A percentile compares a stretch with the other conserved stretches of the same genome.
Evolutionary conservation across 768 basidiomycete genomes (phyloP).

Genomic region (Trametes gibbosa): DNA sequence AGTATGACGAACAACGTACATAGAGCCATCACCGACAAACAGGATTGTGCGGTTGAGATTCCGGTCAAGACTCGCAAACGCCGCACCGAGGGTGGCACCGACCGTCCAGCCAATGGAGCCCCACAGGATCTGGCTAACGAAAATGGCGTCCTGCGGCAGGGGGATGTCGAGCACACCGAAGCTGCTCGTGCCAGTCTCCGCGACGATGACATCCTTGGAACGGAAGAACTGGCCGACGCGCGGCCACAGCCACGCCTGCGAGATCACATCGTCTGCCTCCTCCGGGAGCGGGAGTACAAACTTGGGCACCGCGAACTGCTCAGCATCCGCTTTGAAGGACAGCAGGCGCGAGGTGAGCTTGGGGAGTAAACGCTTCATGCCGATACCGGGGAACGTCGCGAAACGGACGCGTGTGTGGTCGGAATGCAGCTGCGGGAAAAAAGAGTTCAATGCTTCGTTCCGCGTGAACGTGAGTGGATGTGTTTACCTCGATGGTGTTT

Average conservation of each 20-base stretch:
- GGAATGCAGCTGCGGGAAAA: constrained; percentile 56
- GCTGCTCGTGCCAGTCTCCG: constrained; percentile 88
- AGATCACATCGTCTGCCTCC: constrained; percentile 54
- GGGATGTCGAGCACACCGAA: constrained; percentile 85
- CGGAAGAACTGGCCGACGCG: constrained; percentile 70
- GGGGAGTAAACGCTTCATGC: constrained; percentile 77
- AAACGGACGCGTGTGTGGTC: constrained; percentile 64
- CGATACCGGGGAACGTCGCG: constrained; percentile 60
- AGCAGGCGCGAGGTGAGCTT: constrained; percentile 58
- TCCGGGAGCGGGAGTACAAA: constrained; percentile 42
- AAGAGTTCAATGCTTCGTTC: too few relatives aligned
- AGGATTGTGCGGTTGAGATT: constrained; percentile 67
- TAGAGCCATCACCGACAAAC: constrained; percentile 82
- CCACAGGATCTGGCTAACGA: constrained; percentile 80
- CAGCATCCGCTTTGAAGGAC: constrained; percentile 38
- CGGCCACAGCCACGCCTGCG: constrained; percentile 86
- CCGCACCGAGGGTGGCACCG: constrained; percentile 75
- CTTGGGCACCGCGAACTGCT: constrained; percentile 45
- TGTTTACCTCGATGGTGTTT: constrained; percentile 58
- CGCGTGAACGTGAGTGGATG: too few relatives aligned
- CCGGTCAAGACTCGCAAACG: constrained; percentile 71
- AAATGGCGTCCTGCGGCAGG: constrained; percentile 65
- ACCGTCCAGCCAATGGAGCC: constrained; percentile 92
- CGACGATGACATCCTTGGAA: constrained; percentile 71
- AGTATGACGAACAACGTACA: constrained; percentile 43